phyloP scores from a whole-genome alignment of 1,139 yeast genomes.

The Lodderomyces parapsilosis region DNA sequence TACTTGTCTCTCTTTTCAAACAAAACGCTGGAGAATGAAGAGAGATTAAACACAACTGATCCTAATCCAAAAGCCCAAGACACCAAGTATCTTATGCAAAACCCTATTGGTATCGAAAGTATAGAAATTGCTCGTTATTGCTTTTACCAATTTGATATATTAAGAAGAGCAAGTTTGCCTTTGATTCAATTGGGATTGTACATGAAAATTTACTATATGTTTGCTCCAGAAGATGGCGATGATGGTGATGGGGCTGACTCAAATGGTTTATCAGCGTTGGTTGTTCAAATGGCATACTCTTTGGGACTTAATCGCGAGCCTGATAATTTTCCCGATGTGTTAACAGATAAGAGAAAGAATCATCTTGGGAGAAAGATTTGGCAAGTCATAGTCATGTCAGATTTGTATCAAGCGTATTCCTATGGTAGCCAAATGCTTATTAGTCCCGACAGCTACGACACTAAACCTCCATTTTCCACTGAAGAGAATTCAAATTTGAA shows the following conservation, averaged over 20 bases:
- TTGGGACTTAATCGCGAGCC: conserved; percentile 50
- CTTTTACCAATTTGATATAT: conserved; percentile 49
- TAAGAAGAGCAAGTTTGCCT: conserved; percentile 47
- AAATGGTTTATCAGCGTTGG: conserved; percentile 32
- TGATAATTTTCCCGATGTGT: conserved; percentile 21
- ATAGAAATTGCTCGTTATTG: conserved; percentile 53
- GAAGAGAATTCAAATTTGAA: conserved; percentile 23
- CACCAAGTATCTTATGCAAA: conserved; percentile 41
- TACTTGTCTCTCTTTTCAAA: conserved; percentile 37
- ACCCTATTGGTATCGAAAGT: conserved; percentile 48
- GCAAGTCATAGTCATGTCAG: conserved; percentile 33
- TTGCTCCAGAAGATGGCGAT: conserved; percentile 55
- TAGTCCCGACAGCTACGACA: conserved; percentile 23
- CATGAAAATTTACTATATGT: conserved; percentile 35
- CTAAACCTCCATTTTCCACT: conserved; percentile 25
- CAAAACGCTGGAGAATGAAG: conserved; percentile 26
- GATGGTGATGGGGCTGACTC: conserved; percentile 48
- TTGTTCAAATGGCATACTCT: conserved; percentile 43
- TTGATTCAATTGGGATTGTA: conserved; percentile 48
- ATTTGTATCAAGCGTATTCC: conserved; percentile 25
- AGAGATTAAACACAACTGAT: conserved; percentile 23
- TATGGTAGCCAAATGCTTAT: conserved; percentile 31
- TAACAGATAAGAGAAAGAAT: conserved; percentile 26
- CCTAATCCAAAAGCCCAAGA: conserved; percentile 26
- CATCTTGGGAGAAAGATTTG: conserved; percentile 53